Evolutionary conservation across 306 rosid genomes (phyloP).

Genomic region (Fagus sylvatica): DNA sequence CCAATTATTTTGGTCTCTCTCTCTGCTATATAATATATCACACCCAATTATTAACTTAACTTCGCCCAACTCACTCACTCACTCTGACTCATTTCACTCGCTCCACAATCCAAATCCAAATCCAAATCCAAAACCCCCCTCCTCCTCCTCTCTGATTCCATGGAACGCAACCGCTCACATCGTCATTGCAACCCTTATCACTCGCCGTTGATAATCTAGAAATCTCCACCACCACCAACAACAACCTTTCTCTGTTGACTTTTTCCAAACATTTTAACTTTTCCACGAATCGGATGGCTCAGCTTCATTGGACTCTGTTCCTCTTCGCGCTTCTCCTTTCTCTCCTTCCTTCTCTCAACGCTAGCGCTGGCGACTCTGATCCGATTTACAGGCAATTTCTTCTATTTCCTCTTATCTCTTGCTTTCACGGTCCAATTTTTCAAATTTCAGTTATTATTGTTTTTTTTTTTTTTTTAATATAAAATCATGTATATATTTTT

Average conservation of each 20-base stretch:
- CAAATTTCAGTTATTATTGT: background rate
- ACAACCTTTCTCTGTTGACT: constrained; percentile 39
- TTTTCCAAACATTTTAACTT: constrained; percentile 16
- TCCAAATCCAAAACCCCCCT: background rate
- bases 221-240: background rate
- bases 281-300: constrained; percentile 54
- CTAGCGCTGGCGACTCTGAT: constrained; percentile 78
- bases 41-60: background rate
- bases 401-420: background rate
- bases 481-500: background rate
- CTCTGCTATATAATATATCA: no score
- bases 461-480: background rate
- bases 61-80: constrained; percentile 40
- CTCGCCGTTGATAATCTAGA: constrained; percentile 40
- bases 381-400: constrained; percentile 63
- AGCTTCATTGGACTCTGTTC: constrained; percentile 41
- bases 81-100: constrained; percentile 7
- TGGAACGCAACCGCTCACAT: constrained; percentile 26
- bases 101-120: constrained; percentile 24
- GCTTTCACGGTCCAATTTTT: background rate
- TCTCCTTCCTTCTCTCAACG: constrained; percentile 42
- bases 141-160: constrained; percentile 12
- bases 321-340: constrained; percentile 33
- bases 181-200: constrained; percentile 31
- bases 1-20: no score